A percentile compares a stretch with the other conserved stretches of the same genome.
Evolutionary conservation across 805 yeast species (phyloP).

Genomic region (Blastobotrys terrestris): DNA sequence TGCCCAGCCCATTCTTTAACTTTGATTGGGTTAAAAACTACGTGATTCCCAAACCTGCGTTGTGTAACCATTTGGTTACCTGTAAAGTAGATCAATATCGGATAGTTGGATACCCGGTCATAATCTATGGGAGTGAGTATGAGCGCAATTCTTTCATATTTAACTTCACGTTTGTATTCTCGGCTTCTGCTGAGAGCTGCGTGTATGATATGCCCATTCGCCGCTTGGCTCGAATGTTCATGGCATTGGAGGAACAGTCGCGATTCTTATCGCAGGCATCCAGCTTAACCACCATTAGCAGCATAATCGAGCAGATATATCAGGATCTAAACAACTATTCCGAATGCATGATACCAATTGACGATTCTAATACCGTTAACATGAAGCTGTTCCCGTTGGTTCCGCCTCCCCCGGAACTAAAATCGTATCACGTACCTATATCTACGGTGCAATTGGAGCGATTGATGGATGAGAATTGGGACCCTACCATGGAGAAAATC

Average conservation of each 20-base stretch:
- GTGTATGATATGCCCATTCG: constrained; percentile 74
- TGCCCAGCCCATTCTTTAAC: constrained; percentile 48
- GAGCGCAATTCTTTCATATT: constrained; percentile 89
- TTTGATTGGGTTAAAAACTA: constrained; percentile 86
- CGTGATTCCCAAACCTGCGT: constrained; percentile 86
- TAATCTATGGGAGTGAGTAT: constrained; percentile 65
- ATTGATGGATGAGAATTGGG: constrained; percentile 90
- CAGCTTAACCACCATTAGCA: constrained; percentile 46
- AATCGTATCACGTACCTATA: constrained; percentile 84
- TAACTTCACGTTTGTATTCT: constrained; percentile 89
- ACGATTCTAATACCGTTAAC: constrained; percentile 82
- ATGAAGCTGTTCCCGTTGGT: constrained; percentile 89
- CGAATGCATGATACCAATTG: constrained; percentile 92
- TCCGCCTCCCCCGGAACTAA: constrained; percentile 69
- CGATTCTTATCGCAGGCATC: constrained; percentile 56
- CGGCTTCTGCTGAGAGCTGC: constrained; percentile 63
- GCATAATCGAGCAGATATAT: constrained; percentile 79
- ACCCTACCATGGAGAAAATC: constrained; percentile 89
- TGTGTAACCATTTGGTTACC: constrained; percentile 77
- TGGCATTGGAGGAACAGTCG: constrained; percentile 84
- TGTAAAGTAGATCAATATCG: constrained; percentile 63
- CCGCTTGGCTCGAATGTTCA: constrained; percentile 81
- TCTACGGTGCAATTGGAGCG: constrained; percentile 70
- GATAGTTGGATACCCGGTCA: constrained; percentile 84
- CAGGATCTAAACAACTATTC: constrained; percentile 94